Evolutionary conservation across 2,329 filamentous ascomycete species (phyloP).

Genomic region (Fusarium annulatum): DNA sequence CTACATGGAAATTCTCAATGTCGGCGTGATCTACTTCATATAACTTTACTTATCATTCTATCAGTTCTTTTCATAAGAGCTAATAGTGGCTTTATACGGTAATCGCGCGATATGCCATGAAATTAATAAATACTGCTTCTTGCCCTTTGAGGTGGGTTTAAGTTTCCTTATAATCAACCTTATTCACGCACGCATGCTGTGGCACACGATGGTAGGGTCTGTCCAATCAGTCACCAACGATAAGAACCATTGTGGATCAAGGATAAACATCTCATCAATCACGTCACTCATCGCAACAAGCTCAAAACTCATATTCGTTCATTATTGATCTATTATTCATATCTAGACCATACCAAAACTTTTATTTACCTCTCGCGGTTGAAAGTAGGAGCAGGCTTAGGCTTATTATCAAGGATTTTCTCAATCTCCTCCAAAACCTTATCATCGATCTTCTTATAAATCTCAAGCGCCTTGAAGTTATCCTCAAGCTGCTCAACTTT

Average conservation of each 20-base stretch:
- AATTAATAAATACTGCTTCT: too few relatives aligned
- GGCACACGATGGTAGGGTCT: background rate
- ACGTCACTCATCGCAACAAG: background rate
- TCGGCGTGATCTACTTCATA: too few relatives aligned
- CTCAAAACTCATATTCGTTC: background rate
- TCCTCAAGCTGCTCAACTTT: slow-evolving; percentile 44
- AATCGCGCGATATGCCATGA: too few relatives aligned
- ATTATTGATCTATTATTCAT: slow-evolving; percentile 1
- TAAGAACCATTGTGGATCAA: background rate
- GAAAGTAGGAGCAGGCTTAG: slow-evolving; percentile 16
- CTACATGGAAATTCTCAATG: too few relatives aligned
- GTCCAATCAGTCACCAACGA: background rate
- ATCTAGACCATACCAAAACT: background rate
- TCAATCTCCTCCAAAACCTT: slow-evolving; percentile 41
- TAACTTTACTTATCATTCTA: too few relatives aligned
- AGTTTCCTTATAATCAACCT: too few relatives aligned
- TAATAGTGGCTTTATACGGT: too few relatives aligned
- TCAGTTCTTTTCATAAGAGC: too few relatives aligned
- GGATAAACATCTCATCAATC: background rate
- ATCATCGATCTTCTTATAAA: slow-evolving; percentile 38
- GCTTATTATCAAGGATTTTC: slow-evolving; percentile 40
- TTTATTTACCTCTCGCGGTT: slow-evolving; percentile 35
- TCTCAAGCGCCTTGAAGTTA: slow-evolving; percentile 38
- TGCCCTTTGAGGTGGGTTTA: too few relatives aligned
- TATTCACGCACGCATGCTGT: too few relatives aligned